Evolutionary conservation across 139 green algal species (phyloP).

Genomic region (Choricystis sp.): DNA sequence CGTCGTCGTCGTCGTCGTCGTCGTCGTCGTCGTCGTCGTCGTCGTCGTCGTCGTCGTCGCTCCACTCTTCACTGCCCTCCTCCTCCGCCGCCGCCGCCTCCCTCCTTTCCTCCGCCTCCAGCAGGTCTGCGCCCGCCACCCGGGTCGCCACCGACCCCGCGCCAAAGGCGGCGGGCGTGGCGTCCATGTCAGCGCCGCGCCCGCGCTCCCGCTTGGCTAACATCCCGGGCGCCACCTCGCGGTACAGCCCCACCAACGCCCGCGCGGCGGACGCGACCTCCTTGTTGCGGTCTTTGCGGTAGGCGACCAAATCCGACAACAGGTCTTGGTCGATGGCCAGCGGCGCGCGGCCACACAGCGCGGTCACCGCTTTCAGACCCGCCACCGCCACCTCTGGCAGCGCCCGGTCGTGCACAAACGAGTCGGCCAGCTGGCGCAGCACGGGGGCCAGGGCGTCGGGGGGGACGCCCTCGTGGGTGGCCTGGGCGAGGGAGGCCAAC

Average conservation of each 20-base stretch:
- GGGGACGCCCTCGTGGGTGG: constrained; percentile 79
- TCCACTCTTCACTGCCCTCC: constrained; percentile 5
- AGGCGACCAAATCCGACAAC: constrained; percentile 68
- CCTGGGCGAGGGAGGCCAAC: constrained; percentile 60
- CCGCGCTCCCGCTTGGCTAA: constrained; percentile 83
- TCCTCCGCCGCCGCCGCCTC: constrained; percentile 8
- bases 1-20: constrained; percentile 4
- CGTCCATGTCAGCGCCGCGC: constrained; percentile 44
- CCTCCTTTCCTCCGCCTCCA: constrained; percentile 21
- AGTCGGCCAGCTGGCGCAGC: constrained; percentile 82
- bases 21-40: constrained; percentile 7
- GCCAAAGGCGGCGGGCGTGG: constrained; percentile 38
- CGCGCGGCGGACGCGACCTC: constrained; percentile 59
- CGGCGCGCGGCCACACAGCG: constrained; percentile 70
- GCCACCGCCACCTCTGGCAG: constrained; percentile 62
- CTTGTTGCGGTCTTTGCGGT: constrained; percentile 82
- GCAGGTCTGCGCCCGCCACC: constrained; percentile 73
- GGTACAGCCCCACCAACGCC: constrained; percentile 69
- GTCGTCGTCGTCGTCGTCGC: constrained; percentile 9
- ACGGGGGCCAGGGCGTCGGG: constrained; percentile 75
- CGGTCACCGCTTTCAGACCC: constrained; percentile 79
- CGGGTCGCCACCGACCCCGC: constrained; percentile 18
- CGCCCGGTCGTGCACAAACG: constrained; percentile 86
- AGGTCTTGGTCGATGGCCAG: constrained; percentile 80
- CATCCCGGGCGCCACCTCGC: constrained; percentile 73